Evolutionary conservation across 2,329 filamentous ascomycete genomes (phyloP).

Genomic region (Venturia nashicola): DNA sequence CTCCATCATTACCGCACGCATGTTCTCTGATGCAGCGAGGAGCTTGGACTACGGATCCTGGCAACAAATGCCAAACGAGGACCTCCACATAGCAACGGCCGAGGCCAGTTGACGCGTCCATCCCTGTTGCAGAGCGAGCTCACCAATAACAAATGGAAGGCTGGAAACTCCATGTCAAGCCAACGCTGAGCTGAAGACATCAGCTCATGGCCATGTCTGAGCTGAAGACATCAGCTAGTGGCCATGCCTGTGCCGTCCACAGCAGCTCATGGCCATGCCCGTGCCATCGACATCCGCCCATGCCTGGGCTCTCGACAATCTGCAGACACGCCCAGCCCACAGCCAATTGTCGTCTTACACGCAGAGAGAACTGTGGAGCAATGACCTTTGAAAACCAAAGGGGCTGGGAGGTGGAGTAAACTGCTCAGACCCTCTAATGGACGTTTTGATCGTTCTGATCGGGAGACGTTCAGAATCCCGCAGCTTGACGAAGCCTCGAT

Average conservation of each 20-base stretch:
- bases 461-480: neutral
- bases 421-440: conserved; percentile 1
- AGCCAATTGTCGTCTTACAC: conserved; percentile 1
- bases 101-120: neutral
- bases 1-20: neutral
- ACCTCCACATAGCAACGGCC: too few relatives aligned
- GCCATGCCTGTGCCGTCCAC: too few relatives aligned
- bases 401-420: conserved; percentile 1
- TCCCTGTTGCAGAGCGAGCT: neutral
- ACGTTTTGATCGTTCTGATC: neutral
- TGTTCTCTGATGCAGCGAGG: neutral
- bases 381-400: neutral
- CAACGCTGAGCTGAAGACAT: neutral
- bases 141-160: conserved; percentile 1
- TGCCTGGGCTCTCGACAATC: neutral
- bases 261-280: too few relatives aligned
- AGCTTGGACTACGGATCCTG: neutral
- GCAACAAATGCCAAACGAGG: neutral
- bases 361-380: neutral
- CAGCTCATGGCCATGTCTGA: neutral
- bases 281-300: neutral
- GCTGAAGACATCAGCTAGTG: too few relatives aligned
- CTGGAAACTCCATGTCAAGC: neutral
- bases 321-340: neutral
- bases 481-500: neutral